phyloP scores from a whole-genome alignment of 2,329 filamentous ascomycete genomes.

The Chaetomium globosum region DNA sequence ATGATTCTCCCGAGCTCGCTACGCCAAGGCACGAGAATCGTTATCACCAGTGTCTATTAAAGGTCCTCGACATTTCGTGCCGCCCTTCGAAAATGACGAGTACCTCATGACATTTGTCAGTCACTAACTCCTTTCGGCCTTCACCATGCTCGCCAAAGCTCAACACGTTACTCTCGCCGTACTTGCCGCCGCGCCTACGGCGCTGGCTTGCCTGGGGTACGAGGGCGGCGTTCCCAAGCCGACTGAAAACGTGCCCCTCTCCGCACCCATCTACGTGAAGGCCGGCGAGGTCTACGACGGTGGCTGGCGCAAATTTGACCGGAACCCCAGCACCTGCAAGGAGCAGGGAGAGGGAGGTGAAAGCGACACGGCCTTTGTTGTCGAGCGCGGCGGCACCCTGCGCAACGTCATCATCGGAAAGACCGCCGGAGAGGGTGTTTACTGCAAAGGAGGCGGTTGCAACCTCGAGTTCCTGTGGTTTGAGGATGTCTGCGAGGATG shows the following conservation, averaged over 20 bases:
- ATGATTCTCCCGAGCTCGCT: too few species aligned
- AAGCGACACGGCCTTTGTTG: conserved; percentile 6
- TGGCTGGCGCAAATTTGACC: conserved; percentile 8
- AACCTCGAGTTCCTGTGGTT: conserved; percentile 15
- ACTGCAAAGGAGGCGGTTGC: conserved; percentile 13
- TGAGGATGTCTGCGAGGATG: conserved; percentile 15
- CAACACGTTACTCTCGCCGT: conserved; percentile 1
- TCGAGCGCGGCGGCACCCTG: conserved; percentile 12
- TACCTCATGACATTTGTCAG: neutral
- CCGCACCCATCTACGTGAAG: conserved; percentile 7
- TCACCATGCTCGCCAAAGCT: conserved; percentile 6
- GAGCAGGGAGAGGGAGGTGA: conserved; percentile 2
- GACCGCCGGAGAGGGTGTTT: conserved; percentile 10
- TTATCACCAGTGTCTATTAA: conserved; percentile 3
- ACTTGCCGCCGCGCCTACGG: conserved; percentile 8
- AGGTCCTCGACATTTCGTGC: neutral
- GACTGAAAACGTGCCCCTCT: neutral
- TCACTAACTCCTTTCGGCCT: neutral
- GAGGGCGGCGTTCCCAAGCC: conserved; percentile 5
- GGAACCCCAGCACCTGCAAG: conserved; percentile 10
- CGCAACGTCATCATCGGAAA: conserved; percentile 16
- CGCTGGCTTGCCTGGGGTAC: conserved; percentile 7
- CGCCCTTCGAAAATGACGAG: neutral
- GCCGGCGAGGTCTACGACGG: conserved; percentile 11
- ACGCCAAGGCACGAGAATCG: neutral